Conservation (phyloP, 768 basidiomycete species). For the Stropharia rugosoannulata region DNA sequence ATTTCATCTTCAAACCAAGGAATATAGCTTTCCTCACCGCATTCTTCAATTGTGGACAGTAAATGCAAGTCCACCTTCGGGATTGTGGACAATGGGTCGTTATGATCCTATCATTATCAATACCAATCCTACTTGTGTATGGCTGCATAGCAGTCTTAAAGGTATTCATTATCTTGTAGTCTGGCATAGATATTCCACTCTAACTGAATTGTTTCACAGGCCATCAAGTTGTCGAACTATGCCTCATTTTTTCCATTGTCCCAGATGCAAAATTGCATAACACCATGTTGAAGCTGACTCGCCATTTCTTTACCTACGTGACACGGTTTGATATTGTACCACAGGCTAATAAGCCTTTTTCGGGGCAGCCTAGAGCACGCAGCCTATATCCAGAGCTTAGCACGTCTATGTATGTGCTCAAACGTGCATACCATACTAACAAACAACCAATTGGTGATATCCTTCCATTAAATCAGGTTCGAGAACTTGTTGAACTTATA, state of each 20-base stretch:
- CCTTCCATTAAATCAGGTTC: constrained; percentile 19
- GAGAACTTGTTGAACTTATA: constrained; percentile 22
- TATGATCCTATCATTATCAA: constrained; percentile 21
- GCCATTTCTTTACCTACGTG: constrained; percentile 24
- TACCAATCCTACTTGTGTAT: constrained; percentile 6
- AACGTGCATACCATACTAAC: constrained; percentile 13
- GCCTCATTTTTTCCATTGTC: constrained; percentile 9
- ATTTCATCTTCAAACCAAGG: constrained; percentile 21
- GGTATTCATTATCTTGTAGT: constrained; percentile 7
- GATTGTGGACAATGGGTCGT: constrained; percentile 16
- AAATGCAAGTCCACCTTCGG: constrained; percentile 17
- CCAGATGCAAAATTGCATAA: background rate
- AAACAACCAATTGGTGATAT: constrained; percentile 11
- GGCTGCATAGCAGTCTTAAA: constrained; percentile 19
- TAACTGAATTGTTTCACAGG: constrained; percentile 6
- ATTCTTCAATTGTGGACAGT: constrained; percentile 19
- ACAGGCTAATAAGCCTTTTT: constrained; percentile 3
- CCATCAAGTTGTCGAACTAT: constrained; percentile 12
- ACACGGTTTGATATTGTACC: constrained; percentile 22
- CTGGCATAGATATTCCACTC: no score
- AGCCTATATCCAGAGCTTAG: constrained; percentile 18
- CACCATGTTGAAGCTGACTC: background rate
- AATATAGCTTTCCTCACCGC: constrained; percentile 18
- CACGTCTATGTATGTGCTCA: constrained; percentile 23
- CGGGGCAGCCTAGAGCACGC: background rate